Conservation (phyloP, 306 rosid genomes). For the Vigna radiata region DNA sequence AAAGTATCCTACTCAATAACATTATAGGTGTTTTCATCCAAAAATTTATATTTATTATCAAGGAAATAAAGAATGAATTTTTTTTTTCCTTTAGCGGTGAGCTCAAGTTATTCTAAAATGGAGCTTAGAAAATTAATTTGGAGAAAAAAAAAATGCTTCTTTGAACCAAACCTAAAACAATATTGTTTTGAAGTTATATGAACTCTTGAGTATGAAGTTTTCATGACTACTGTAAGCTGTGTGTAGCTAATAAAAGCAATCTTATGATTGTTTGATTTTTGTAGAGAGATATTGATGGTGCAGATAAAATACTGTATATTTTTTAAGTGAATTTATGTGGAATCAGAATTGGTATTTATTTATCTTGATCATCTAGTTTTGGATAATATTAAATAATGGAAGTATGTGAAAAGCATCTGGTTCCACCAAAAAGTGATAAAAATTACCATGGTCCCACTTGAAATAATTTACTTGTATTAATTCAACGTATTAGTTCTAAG, state of each 20-base stretch:
- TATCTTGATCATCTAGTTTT: neutral
- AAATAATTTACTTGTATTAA: neutral
- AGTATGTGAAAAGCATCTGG: neutral
- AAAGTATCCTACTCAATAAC: neutral
- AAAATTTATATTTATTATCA: no score
- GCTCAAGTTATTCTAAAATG: no score
- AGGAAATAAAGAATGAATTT: no score
- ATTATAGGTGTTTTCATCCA: neutral
- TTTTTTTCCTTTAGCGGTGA: no score
- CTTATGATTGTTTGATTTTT: neutral
- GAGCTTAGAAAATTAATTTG: no score
- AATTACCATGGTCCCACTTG: neutral
- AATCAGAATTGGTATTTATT: neutral
- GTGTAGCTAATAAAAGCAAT: neutral
- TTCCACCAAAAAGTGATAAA: neutral
- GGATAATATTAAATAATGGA: slow-evolving; percentile 39
- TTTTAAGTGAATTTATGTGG: slow-evolving; percentile 30
- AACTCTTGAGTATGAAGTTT: neutral
- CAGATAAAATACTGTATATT: neutral
- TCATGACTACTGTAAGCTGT: neutral
- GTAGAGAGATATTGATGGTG: neutral
- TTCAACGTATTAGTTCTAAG: neutral
- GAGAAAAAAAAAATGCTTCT: no score
- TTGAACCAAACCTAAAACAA: no score
- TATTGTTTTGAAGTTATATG: no score